These are phyloP conservation scores for Oemleria cerasiformis DNA, from an alignment of 306 rosid genomes.

Conservation along the genomic window DNA sequence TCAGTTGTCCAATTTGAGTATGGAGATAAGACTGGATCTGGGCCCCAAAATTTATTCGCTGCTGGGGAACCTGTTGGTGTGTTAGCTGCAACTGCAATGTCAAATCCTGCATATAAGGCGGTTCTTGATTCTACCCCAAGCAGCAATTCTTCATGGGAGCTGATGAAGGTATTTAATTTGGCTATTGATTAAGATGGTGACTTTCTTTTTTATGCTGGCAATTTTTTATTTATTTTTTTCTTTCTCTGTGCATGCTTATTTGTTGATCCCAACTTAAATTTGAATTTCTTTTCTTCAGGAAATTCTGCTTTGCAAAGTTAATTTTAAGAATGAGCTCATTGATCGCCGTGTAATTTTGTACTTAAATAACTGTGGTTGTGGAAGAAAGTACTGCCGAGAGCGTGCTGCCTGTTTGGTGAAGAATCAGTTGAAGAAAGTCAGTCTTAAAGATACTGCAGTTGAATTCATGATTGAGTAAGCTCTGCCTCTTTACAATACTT, in stretches of 20 bases:
- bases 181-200: not conserved
- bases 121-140: slow-evolving; percentile 90
- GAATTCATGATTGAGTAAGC: no score
- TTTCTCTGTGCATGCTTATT: not conserved
- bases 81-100: slow-evolving; percentile 94
- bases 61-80: slow-evolving; percentile 99
- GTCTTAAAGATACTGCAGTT: no score
- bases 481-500: no score
- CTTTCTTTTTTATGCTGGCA: not conserved
- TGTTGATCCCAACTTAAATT: not conserved
- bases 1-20: slow-evolving; percentile 81
- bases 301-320: slow-evolving; percentile 77
- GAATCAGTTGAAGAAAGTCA: no score
- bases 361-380: slow-evolving; percentile 75
- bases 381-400: slow-evolving; percentile 68
- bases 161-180: slow-evolving; percentile 75
- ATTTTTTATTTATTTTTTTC: not conserved
- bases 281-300: slow-evolving; percentile 50
- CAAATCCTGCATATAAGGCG: slow-evolving; percentile 95
- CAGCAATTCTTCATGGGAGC: slow-evolving; percentile 95
- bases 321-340: slow-evolving; percentile 66
- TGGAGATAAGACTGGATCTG: slow-evolving; percentile 49
- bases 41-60: slow-evolving; percentile 52
- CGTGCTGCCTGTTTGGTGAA: slow-evolving; percentile 48
- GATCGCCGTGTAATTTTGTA: slow-evolving; percentile 78